Percentiles rank a stretch among this genome's conserved stretches.
These are phyloP conservation scores for Trametes pubescens DNA, from an alignment of 1,284 basidiomycete species.

Conservation along the genomic window DNA sequence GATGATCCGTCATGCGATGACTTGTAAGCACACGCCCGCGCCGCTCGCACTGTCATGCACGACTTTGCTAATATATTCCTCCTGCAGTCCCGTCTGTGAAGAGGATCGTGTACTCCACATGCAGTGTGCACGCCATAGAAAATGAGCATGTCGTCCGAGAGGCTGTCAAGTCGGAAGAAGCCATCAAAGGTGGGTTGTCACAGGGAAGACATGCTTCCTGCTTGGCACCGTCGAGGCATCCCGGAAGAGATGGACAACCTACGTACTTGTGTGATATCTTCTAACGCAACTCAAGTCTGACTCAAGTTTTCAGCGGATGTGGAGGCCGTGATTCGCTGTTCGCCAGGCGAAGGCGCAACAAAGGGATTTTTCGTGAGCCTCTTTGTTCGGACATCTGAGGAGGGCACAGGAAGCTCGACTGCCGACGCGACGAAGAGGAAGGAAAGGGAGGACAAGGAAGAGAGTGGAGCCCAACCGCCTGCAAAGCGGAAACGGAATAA, in stretches of 20 bases:
- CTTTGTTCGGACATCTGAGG: conserved; percentile 57
- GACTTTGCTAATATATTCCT: neutral
- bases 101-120: conserved; percentile 95
- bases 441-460: conserved; percentile 6
- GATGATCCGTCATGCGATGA: conserved; percentile 96
- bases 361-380: conserved; percentile 97
- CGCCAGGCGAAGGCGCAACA: conserved; percentile 85
- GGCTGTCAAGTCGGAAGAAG: conserved; percentile 77
- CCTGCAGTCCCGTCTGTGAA: conserved; percentile 61
- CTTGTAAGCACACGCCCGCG: conserved; percentile 62
- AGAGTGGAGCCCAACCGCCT: neutral
- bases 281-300: no score
- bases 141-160: conserved; percentile 90
- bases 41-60: neutral
- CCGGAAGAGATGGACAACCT: conserved; percentile 62
- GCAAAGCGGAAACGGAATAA: conserved; percentile 37
- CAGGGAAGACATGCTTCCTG: conserved; percentile 70
- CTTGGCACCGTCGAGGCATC: conserved; percentile 83
- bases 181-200: conserved; percentile 68
- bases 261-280: conserved; percentile 45
- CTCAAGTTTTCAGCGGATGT: conserved; percentile 58
- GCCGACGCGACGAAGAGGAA: conserved; percentile 10
- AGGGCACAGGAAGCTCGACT: conserved; percentile 8
- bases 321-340: conserved; percentile 81
- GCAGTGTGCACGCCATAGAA: conserved; percentile 90